These are phyloP conservation scores for Cercophora sp. DNA, from an alignment of 495 filamentous ascomycete species.

Conservation along the genomic window DNA sequence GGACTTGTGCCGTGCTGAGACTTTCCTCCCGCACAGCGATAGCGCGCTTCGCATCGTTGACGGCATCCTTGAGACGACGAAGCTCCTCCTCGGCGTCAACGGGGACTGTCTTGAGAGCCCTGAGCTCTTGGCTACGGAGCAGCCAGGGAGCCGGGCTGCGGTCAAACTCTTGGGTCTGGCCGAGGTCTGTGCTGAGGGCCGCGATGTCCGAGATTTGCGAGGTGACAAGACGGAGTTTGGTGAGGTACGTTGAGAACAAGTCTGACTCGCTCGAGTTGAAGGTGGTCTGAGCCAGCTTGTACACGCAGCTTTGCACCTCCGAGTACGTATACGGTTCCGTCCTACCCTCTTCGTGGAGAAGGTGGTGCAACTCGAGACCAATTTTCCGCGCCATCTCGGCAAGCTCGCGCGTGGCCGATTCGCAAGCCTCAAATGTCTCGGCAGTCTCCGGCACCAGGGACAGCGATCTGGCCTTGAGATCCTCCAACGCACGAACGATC, in stretches of 20 bases:
- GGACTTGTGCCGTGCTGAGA: slow-evolving; percentile 72
- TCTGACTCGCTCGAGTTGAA: slow-evolving; percentile 53
- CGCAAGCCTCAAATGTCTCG: slow-evolving; percentile 52
- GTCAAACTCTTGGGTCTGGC: slow-evolving; percentile 82
- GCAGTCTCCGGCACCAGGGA: slow-evolving; percentile 60
- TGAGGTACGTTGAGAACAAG: slow-evolving; percentile 64
- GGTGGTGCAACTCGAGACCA: slow-evolving; percentile 58
- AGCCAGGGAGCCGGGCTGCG: slow-evolving; percentile 72
- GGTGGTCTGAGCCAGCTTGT: slow-evolving; percentile 47
- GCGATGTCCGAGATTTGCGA: slow-evolving; percentile 68
- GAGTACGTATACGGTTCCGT: slow-evolving; percentile 59
- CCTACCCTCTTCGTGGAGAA: slow-evolving; percentile 73
- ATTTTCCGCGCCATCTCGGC: slow-evolving; percentile 62
- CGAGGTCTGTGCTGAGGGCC: slow-evolving; percentile 67
- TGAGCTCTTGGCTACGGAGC: slow-evolving; percentile 71
- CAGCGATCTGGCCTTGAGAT: slow-evolving; percentile 72
- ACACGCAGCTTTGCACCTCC: slow-evolving; percentile 61
- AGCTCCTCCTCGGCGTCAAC: slow-evolving; percentile 78
- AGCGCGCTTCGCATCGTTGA: slow-evolving; percentile 59
- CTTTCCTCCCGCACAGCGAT: slow-evolving; percentile 62
- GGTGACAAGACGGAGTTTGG: slow-evolving; percentile 61
- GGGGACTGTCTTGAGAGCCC: slow-evolving; percentile 69
- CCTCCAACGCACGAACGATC: slow-evolving; percentile 69
- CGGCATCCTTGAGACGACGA: slow-evolving; percentile 67
- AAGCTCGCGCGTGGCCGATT: slow-evolving; percentile 61